These are phyloP conservation scores for Aurantiochytrium sp. DNA, from an alignment of 108 stramenopile genomes.

Conservation along the genomic window DNA sequence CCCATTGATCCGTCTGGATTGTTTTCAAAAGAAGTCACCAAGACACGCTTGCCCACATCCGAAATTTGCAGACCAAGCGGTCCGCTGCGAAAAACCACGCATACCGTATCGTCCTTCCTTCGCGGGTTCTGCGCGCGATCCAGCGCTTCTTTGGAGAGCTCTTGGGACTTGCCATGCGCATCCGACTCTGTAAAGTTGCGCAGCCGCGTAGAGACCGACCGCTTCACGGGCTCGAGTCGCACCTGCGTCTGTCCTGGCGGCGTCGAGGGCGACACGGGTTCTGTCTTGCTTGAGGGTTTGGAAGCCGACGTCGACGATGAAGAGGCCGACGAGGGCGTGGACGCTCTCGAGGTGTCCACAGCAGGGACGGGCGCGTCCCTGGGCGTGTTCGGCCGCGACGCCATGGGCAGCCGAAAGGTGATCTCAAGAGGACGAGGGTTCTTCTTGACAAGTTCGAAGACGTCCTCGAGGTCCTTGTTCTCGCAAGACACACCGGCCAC, in stretches of 20 bases:
- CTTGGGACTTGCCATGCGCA: too few species aligned
- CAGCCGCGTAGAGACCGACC: not conserved
- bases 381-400: too few species aligned
- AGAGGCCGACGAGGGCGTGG: not conserved
- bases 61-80: constrained; percentile 1
- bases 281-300: too few species aligned
- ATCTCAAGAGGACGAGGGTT: not conserved
- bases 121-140: not conserved
- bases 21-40: not conserved
- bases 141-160: not conserved
- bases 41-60: constrained; percentile 4
- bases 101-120: not conserved
- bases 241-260: not conserved
- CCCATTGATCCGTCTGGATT: not conserved
- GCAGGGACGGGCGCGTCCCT: not conserved
- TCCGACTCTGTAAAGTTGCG: not conserved
- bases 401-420: not conserved
- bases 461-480: not conserved
- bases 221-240: not conserved
- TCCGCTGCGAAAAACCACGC: not conserved
- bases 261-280: too few species aligned
- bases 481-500: not conserved
- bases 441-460: not conserved
- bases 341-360: not conserved
- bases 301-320: too few species aligned